Conservation (phyloP, 345 rosid genomes). For the Brassica incana region DNA sequence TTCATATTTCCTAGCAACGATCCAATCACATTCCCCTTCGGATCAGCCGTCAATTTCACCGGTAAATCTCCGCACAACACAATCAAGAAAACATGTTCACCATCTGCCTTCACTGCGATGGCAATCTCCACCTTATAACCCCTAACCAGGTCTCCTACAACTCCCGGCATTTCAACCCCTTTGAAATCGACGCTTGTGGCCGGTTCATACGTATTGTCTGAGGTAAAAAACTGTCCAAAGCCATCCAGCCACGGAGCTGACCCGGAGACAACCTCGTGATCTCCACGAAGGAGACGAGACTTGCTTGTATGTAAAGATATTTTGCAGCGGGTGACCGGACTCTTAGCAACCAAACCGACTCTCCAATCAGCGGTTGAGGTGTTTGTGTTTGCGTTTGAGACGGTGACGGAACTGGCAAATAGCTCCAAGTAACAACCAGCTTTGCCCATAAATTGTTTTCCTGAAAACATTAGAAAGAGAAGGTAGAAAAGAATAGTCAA, state of each 20-base stretch:
- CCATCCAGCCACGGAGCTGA: background rate
- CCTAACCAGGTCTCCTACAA: conserved; percentile 2
- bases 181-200: background rate
- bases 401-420: conserved; percentile 16
- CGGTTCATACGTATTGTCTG: background rate
- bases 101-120: background rate
- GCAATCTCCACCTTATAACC: conserved; percentile 13
- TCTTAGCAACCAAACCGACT: conserved; percentile 3
- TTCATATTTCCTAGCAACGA: conserved; percentile 26
- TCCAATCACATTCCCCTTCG: background rate
- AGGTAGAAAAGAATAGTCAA: background rate
- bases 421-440: conserved; percentile 6
- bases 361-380: conserved; percentile 21
- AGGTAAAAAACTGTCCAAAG: background rate
- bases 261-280: conserved; percentile 5
- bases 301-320: background rate
- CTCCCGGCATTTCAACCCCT: background rate
- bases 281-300: conserved; percentile 25
- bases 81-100: background rate
- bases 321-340: conserved; percentile 17
- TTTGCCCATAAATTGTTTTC: background rate
- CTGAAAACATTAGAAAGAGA: background rate
- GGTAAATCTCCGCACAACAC: conserved; percentile 13
- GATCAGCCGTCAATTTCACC: conserved; percentile 13
- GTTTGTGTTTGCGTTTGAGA: conserved; percentile 27